Evolutionary conservation across 2,329 filamentous ascomycete genomes (phyloP).

Genomic region (Colletotrichum viniferum): DNA sequence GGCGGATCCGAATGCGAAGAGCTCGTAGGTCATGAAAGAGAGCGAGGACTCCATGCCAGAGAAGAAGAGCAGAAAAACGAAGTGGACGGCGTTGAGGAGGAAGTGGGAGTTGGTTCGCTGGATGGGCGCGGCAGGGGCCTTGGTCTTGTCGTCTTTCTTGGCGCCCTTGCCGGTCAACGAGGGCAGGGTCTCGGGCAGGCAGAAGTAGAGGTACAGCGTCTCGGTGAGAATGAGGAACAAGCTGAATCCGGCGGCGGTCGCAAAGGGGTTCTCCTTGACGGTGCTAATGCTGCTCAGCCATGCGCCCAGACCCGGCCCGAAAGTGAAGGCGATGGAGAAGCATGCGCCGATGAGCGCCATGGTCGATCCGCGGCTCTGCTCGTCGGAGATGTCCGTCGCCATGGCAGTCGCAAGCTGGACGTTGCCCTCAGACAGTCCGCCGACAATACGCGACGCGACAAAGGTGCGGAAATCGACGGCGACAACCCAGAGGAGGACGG

Average conservation of each 20-base stretch:
- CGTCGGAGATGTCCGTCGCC: conserved; percentile 92
- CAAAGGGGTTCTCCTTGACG: conserved; percentile 90
- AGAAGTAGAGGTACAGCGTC: conserved; percentile 84
- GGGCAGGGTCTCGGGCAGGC: conserved; percentile 86
- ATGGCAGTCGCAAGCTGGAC: conserved; percentile 96
- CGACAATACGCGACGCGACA: conserved; percentile 88
- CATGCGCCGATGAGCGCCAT: conserved; percentile 97
- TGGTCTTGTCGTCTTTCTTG: conserved; percentile 18
- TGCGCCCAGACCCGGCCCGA: conserved; percentile 90
- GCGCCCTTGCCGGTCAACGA: conserved; percentile 45
- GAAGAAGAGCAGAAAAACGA: conserved; percentile 94
- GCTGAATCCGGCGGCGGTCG: conserved; percentile 87
- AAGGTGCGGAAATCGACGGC: conserved; percentile 97
- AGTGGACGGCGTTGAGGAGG: conserved; percentile 83
- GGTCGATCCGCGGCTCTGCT: conserved; percentile 81
- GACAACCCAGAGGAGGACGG: conserved; percentile 91
- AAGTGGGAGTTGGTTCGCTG: conserved; percentile 81
- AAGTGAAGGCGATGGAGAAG: conserved; percentile 97
- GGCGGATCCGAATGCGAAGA: conserved; percentile 81
- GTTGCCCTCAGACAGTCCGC: conserved; percentile 94
- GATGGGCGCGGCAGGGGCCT: conserved; percentile 26
- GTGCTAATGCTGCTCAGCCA: conserved; percentile 78
- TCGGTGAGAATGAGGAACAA: conserved; percentile 84
- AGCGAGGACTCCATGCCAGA: conserved; percentile 98
- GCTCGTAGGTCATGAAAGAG: conserved; percentile 95